Base-by-base conservation (phyloP, 129 eudicot species). In the Lonicera japonica region DNA sequence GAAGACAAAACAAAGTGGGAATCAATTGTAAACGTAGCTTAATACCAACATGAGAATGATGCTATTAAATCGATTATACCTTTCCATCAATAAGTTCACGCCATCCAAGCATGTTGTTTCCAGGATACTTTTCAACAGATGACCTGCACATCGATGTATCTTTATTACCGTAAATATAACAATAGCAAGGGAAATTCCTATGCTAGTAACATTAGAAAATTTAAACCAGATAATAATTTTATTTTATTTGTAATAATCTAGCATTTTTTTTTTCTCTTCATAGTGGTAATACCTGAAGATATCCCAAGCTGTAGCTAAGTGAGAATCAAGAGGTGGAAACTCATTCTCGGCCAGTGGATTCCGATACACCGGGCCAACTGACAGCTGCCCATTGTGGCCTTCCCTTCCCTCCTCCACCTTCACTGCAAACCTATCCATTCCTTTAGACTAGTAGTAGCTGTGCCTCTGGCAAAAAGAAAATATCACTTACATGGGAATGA, bases 51-150 rank as follows among this genome's bases (percentile, higher is more conserved):
- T 15, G 2, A 66, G 14, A 36, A 25, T 34, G 1, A 39, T 34
- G 58, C 25, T 54, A 20, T 51, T 23, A 4, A 51, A 54, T 63
- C 11, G 10, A 11, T 23, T 50, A 25, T 82, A 87, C 99, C 90
- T 85, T 79, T 18, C 82, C 95, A 57, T 83, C 66, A 22, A 64
- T 69, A 52, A 67, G 45, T 77, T 88, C 89, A 34, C 99, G 85
- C 94, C 99, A 87, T 21, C 97, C 97, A 6, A 91, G 64, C 97
- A 91, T 91, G 74, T 75, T 84, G 74, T 91, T 91, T 41, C 70
- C 79, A 14, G 95, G 86, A 67, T 82, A 25, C 63, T 68, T 79
- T 55, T 86, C 79, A 15, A 43, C 86, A 52, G 95, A 70, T 18
- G 61, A 8, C 54, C 89, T 94, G 79, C 68, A 61, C 12, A 36